Percentiles rank a stretch among this genome's conserved stretches.
These are phyloP conservation scores for Trypanosoma scelopori DNA, from an alignment of 208 protist species.

Conservation along the genomic window DNA sequence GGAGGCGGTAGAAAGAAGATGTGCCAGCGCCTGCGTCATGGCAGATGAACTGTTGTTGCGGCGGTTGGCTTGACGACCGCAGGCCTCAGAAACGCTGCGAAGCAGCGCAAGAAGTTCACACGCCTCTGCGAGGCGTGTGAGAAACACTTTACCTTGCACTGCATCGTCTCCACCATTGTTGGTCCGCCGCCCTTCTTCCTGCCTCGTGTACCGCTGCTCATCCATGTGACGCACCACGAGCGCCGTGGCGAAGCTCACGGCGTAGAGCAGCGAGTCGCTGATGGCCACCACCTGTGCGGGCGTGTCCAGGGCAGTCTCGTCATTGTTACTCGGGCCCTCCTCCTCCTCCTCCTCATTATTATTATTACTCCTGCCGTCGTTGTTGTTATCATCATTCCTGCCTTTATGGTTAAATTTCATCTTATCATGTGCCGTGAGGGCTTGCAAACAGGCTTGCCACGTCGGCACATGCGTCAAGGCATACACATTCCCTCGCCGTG, in stretches of 20 bases:
- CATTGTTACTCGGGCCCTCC: neutral
- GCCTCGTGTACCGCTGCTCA: constrained; percentile 14
- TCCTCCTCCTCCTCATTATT: neutral
- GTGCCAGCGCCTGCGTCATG: constrained; percentile 49
- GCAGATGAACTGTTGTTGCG: constrained; percentile 25
- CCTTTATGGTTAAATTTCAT: neutral
- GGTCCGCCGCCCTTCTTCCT: constrained; percentile 1
- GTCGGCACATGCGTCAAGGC: constrained; percentile 78
- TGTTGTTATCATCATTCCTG: constrained; percentile 5
- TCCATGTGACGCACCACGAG: constrained; percentile 63
- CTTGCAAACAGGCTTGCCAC: constrained; percentile 52
- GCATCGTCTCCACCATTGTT: neutral
- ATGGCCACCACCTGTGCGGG: constrained; percentile 22
- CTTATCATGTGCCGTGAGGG: constrained; percentile 7
- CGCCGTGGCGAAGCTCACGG: constrained; percentile 65
- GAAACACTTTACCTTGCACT: constrained; percentile 15
- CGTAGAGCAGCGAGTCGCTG: constrained; percentile 76
- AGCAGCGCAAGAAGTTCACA: constrained; percentile 37
- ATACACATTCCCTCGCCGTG: constrained; percentile 70
- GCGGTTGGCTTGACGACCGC: constrained; percentile 26
- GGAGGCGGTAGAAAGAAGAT: constrained; percentile 30
- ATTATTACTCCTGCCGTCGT: neutral
- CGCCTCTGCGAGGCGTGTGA: constrained; percentile 6
- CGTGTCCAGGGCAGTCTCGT: constrained; percentile 7
- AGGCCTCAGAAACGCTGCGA: constrained; percentile 34